Base-by-base conservation (phyloP, 768 basidiomycete species). In the Thelephora ganbajun region DNA sequence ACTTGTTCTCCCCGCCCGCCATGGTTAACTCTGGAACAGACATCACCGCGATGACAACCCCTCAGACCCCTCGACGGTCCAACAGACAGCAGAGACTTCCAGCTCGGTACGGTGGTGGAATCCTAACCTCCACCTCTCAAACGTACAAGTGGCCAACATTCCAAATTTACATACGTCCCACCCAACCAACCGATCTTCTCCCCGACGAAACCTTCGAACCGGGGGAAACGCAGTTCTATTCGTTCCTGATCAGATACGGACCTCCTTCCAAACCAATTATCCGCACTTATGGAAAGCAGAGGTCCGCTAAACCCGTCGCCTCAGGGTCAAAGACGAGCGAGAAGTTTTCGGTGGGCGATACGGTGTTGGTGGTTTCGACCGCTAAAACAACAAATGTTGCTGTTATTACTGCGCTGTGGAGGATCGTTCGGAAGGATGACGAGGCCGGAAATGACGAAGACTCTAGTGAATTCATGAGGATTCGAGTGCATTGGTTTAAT, bases 401-500 rank as follows among this genome's bases (percentile, higher is more conserved):
- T 3, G 77, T 86, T 36, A 78, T 89, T 43, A 65, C 74, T 14
- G 68, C 80, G 0, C 74, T 89, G 68, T 87, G 83, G 80, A 74
- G 82, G 47, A 64, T 66, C 2, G 58, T 60, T 46, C 63, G 48
- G 2, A 64, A 62, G 6, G 57, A 57, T 0, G 60, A 66, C 33
- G 57, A 58, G n/a, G 26, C 26, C 14, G 9, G 14, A 6, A 2
- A 41, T 18, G 39, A 14, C 14, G 18, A 41, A 7, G 12, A 16
- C 2, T 41, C 39, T 4, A 30, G 26, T 30, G 60, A 64, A 33
- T 57, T 56, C 1, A 76, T 79, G 68, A 69, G 73, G 48, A 61
- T 83, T 19, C 70, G 73, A 22, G 62, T 88, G 19, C 85, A 86
- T 54, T 89, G 84, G 85, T 89, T 88, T 55, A 63, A 83, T 51